Percentiles rank a stretch among this genome's conserved stretches.
Evolutionary conservation across 2,329 filamentous ascomycete species (phyloP).

Genomic region (Clarireedia hainanense): DNA sequence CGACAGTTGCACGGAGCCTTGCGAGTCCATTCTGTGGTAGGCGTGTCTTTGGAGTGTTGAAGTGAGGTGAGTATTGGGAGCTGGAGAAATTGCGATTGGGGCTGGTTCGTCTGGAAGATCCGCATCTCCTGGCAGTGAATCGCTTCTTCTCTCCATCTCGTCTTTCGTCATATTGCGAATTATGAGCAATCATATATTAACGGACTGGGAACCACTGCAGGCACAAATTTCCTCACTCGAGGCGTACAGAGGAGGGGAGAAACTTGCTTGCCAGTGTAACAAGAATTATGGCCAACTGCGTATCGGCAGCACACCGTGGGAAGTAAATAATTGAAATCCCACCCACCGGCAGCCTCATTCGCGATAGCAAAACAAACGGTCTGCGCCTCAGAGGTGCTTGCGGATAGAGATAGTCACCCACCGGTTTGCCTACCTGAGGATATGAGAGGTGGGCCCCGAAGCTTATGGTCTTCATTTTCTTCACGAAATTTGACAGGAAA

Average conservation of each 20-base stretch:
- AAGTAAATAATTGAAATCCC: background rate
- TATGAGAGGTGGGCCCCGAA: background rate
- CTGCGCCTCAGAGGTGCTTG: background rate
- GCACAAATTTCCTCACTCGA: too few species aligned
- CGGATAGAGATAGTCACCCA: background rate
- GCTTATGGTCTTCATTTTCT: background rate
- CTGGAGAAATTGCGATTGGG: background rate
- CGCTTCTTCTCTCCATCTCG: too few species aligned
- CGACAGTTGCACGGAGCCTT: conserved; percentile 1
- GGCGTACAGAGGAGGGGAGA: too few species aligned
- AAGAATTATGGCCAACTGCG: background rate
- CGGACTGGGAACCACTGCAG: background rate
- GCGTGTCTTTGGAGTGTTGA: conserved; percentile 1
- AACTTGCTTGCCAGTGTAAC: background rate
- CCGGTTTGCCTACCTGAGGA: background rate
- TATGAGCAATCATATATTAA: too few species aligned
- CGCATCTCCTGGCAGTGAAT: background rate
- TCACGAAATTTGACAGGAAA: background rate
- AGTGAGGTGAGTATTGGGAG: background rate
- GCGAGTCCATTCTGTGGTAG: conserved; percentile 7
- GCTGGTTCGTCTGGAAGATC: background rate
- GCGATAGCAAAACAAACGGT: background rate
- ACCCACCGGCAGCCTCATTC: background rate
- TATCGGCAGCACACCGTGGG: background rate
- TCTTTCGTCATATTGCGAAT: too few species aligned